These are phyloP conservation scores for Fusarium domesticum DNA, from an alignment of 2,329 filamentous ascomycete species.

Conservation along the genomic window DNA sequence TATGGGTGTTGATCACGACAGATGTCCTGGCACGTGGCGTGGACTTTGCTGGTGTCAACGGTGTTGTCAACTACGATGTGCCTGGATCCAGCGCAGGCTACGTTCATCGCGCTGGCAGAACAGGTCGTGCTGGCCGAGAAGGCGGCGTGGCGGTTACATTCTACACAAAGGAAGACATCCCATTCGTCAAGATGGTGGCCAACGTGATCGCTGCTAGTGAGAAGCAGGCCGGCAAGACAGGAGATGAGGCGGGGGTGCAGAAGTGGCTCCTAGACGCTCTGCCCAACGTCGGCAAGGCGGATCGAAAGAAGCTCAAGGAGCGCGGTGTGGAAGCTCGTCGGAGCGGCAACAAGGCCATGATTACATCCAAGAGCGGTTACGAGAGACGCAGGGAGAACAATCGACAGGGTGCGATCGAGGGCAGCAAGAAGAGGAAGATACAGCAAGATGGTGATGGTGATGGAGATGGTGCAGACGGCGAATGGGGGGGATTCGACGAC, in stretches of 20 bases:
- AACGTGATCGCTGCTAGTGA: constrained; percentile 88
- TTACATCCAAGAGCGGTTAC: constrained; percentile 80
- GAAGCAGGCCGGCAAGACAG: constrained; percentile 58
- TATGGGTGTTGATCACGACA: constrained; percentile 96
- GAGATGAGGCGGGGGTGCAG: constrained; percentile 60
- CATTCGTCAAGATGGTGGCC: constrained; percentile 82
- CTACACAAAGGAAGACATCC: constrained; percentile 93
- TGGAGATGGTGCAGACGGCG: constrained; percentile 30
- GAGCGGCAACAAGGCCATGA: constrained; percentile 53
- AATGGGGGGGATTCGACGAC: constrained; percentile 49
- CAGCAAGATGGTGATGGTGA: constrained; percentile 27
- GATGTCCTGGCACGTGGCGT: constrained; percentile 89
- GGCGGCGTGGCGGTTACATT: constrained; percentile 90
- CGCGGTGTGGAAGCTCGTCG: constrained; percentile 73
- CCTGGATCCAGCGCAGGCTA: constrained; percentile 88
- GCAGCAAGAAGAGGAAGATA: constrained; percentile 55
- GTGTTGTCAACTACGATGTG: constrained; percentile 96
- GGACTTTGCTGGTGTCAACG: constrained; percentile 92
- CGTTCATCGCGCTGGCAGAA: constrained; percentile 89
- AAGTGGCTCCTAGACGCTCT: constrained; percentile 87
- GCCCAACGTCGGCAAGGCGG: constrained; percentile 78
- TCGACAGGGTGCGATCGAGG: constrained; percentile 58
- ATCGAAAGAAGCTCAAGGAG: constrained; percentile 77
- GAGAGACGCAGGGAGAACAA: constrained; percentile 69
- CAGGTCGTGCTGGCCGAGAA: constrained; percentile 80